A percentile compares a stretch with the other conserved stretches of the same genome.
phyloP scores from a whole-genome alignment of 1,139 yeast species.

The Spencermartinsiella ligniputridi region DNA sequence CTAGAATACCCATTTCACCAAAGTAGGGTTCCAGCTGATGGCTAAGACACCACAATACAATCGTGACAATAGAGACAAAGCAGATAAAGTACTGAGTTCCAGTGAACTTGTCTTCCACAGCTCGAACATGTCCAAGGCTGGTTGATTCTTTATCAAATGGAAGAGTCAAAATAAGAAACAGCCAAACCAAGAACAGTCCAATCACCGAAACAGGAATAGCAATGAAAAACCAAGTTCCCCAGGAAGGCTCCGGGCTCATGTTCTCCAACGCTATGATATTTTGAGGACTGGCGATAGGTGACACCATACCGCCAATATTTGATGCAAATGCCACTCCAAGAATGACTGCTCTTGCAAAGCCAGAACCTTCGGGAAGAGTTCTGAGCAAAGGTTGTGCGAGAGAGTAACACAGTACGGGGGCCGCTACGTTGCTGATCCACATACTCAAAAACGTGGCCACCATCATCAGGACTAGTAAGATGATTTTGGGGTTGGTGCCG shows the following conservation, averaged over 20 bases:
- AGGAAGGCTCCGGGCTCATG: constrained; percentile 87
- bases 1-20: constrained; percentile 89
- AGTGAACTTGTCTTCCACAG: constrained; percentile 60
- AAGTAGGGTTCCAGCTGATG: constrained; percentile 61
- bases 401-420: constrained; percentile 88
- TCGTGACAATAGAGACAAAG: constrained; percentile 62
- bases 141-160: constrained; percentile 38
- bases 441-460: constrained; percentile 82
- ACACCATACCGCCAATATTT: constrained; percentile 92
- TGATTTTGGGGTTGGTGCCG: constrained; percentile 77
- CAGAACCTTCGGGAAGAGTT: constrained; percentile 71
- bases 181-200: constrained; percentile 65
- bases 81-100: constrained; percentile 68
- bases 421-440: constrained; percentile 97
- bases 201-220: constrained; percentile 73
- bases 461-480: constrained; percentile 73
- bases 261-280: constrained; percentile 83
- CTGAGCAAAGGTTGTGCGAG: constrained; percentile 84
- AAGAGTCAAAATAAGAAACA: constrained; percentile 62
- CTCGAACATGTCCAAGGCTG: constrained; percentile 57
- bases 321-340: constrained; percentile 90
- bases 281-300: constrained; percentile 95
- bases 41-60: constrained; percentile 80
- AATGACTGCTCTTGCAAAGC: constrained; percentile 77
- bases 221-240: constrained; percentile 92